Base-by-base conservation (phyloP, 345 rosid species). In the Populus pruinosa region DNA sequence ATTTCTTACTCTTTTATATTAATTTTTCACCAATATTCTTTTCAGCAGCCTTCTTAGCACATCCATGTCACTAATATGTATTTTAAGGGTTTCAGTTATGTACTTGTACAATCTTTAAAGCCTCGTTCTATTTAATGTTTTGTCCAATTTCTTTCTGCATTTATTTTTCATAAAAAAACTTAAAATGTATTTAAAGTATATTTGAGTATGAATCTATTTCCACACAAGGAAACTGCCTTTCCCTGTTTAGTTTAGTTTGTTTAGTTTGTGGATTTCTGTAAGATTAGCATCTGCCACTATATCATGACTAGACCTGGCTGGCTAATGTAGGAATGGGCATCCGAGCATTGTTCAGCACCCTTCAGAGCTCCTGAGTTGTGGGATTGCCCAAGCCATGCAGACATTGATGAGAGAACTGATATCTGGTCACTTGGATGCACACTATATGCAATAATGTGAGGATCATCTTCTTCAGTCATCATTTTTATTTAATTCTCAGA, bases 381-480 rank as follows among this genome's bases (percentile, higher is more conserved):
- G 98, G 98, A 96, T 80, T 92, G 99, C 87, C 97, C 97, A 41
- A 96, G 99, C 76, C 92, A 96, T 78, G 91, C 87, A 20, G 93
- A 92, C 85, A 91, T 96, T 75, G 99, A 96, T 78, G 99, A 94
- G 89, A 91, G 98, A 87, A 94, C 95, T 31, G 99, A 96, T 81
- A 88, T 96, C 33, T 96, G 99, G 99, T 96, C 99, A 4, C 86
- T 96, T 72, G 99, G 98, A 82, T 94, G 99, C 92, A 96, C 99
- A 41, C 77, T 96, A 79, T 96, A 94, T 76, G 98, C 97, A 75
- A 90, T 94, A 86, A 94, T 96, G 98, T 96, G 84, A 91, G 88
- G 72, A 81, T 74, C 71, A 18, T 18, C 20, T 63, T 44, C 39
- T 67, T 55, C 9, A 18, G 59, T 53, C 27, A 53, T 53, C 11